These are phyloP conservation scores for Lentinula lateritia DNA, from an alignment of 768 basidiomycete genomes.

Conservation along the genomic window DNA sequence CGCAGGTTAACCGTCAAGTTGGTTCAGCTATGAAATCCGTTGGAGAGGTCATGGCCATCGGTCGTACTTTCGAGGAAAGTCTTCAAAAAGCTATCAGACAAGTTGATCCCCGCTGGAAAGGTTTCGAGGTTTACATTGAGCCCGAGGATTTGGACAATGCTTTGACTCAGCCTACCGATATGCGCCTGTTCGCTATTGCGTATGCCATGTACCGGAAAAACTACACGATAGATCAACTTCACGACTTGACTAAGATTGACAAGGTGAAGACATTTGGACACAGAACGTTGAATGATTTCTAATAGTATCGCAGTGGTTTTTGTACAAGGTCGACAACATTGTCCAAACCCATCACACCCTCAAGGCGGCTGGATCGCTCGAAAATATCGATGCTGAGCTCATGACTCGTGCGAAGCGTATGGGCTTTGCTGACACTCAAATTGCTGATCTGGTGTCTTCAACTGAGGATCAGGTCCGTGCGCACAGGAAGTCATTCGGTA, in stretches of 20 bases:
- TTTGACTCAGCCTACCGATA: conserved; percentile 83
- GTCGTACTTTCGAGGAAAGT: conserved; percentile 97
- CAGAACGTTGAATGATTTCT: background rate
- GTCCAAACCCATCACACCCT: conserved; percentile 80
- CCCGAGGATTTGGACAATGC: conserved; percentile 82
- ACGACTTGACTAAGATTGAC: conserved; percentile 97
- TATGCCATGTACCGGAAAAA: conserved; percentile 94
- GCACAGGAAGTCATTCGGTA: conserved; percentile 77
- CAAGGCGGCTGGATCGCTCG: conserved; percentile 63
- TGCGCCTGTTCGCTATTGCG: conserved; percentile 94
- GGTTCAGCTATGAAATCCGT: conserved; percentile 99
- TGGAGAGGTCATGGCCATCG: conserved; percentile 99
- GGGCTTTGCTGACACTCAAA: conserved; percentile 94
- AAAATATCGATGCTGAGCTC: conserved; percentile 65
- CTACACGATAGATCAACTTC: conserved; percentile 85
- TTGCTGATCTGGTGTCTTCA: conserved; percentile 71
- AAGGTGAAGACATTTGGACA: conserved; percentile 47
- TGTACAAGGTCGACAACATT: conserved; percentile 99
- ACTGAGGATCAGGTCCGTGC: conserved; percentile 78
- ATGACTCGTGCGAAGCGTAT: conserved; percentile 87
- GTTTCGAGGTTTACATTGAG: conserved; percentile 92
- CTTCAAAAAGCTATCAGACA: conserved; percentile 98
- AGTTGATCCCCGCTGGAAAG: conserved; percentile 94
- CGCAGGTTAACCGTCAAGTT: conserved; percentile 89
- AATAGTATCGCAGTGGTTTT: conserved; percentile 69